Percentiles rank a stretch among this genome's conserved stretches.
phyloP scores from a whole-genome alignment of 495 filamentous ascomycete genomes.

The Aspergillus sclerotioniger region DNA sequence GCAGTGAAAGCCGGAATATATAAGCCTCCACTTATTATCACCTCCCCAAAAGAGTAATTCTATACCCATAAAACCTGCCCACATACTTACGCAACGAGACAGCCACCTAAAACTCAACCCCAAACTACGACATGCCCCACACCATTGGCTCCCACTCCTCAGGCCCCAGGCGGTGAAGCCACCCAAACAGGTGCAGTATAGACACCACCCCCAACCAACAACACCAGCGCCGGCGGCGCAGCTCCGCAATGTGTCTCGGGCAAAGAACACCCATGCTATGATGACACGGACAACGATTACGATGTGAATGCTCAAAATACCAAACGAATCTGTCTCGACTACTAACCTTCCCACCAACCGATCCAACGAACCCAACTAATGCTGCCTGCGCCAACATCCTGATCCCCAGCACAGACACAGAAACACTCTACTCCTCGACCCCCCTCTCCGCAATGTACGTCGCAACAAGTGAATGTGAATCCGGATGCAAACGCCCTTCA shows the following conservation, averaged over 20 bases:
- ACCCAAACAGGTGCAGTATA: background rate
- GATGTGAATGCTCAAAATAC: background rate
- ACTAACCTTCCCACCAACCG: background rate
- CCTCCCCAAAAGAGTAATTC: background rate
- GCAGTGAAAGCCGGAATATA: no score
- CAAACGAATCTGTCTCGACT: background rate
- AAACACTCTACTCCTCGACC: background rate
- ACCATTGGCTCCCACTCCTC: background rate
- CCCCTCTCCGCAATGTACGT: slow-evolving; percentile 1
- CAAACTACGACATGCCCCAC: background rate
- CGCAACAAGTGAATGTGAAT: background rate
- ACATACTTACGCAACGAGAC: background rate
- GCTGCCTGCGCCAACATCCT: background rate
- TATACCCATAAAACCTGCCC: background rate
- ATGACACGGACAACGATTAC: background rate
- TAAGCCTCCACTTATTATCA: no score
- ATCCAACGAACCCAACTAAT: background rate
- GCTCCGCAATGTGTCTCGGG: background rate
- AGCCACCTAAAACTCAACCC: background rate
- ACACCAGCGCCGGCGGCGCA: background rate
- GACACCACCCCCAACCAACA: background rate
- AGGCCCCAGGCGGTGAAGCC: background rate
- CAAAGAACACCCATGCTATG: background rate
- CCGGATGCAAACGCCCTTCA: no score
- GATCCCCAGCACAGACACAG: background rate